Percentiles rank a stretch among this genome's conserved stretches.
These are phyloP conservation scores for Nakazawaea wyomingensis DNA, from an alignment of 805 yeast genomes.

Conservation along the genomic window DNA sequence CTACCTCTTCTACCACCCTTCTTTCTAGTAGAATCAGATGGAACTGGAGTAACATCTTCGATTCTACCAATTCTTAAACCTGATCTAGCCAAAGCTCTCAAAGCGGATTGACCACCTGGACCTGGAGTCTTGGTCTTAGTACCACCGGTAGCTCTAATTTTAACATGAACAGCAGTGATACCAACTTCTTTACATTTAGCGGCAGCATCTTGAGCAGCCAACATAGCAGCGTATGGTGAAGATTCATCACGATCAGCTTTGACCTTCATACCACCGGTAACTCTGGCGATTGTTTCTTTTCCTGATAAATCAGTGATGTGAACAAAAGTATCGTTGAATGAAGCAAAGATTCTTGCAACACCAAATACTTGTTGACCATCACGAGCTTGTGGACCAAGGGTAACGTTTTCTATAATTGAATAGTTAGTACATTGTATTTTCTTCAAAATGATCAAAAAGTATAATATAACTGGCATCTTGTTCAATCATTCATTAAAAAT, in stretches of 20 bases:
- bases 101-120: slow-evolving; percentile 99
- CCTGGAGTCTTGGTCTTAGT: slow-evolving; percentile 99
- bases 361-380: slow-evolving; percentile 99
- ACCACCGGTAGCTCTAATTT: slow-evolving; percentile 99
- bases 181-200: slow-evolving; percentile 99
- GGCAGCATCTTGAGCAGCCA: slow-evolving; percentile 99
- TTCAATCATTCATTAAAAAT: not conserved
- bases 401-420: slow-evolving; percentile 41
- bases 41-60: slow-evolving; percentile 99
- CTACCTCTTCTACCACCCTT: slow-evolving; percentile 99
- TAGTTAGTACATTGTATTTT: slow-evolving; percentile 10
- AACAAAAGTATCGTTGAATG: slow-evolving; percentile 99
- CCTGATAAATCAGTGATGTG: slow-evolving; percentile 99
- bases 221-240: slow-evolving; percentile 99
- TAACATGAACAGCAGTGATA: slow-evolving; percentile 98
- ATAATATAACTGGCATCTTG: too few species aligned
- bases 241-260: slow-evolving; percentile 99
- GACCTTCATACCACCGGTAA: slow-evolving; percentile 99
- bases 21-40: slow-evolving; percentile 99
- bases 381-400: slow-evolving; percentile 83
- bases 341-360: slow-evolving; percentile 99
- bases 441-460: too few species aligned
- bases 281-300: slow-evolving; percentile 99
- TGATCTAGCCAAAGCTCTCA: slow-evolving; percentile 99
- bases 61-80: slow-evolving; percentile 99